Evolutionary conservation across 2,329 filamentous ascomycete genomes (phyloP).

Genomic region (Pestalotiopsis sp.): DNA sequence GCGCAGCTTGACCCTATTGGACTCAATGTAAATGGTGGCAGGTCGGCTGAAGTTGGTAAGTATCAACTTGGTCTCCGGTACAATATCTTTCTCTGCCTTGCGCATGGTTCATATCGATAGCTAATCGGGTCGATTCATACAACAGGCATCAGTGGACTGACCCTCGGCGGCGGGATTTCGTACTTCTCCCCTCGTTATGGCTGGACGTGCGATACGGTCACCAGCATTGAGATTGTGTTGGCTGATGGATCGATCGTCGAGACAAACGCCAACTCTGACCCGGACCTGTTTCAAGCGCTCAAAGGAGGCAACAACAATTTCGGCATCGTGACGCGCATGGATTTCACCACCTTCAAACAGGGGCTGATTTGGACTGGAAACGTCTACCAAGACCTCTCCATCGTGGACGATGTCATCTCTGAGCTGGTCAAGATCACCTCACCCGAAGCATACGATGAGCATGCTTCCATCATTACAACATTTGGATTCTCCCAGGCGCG

Average conservation of each 20-base stretch:
- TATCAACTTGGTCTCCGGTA: slow-evolving; percentile 11
- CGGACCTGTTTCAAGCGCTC: slow-evolving; percentile 15
- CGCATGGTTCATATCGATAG: not conserved
- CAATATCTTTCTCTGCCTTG: not conserved
- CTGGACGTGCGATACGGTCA: slow-evolving; percentile 49
- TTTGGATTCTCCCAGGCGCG: not conserved
- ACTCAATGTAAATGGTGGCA: slow-evolving; percentile 21
- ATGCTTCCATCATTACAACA: not conserved
- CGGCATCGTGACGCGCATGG: slow-evolving; percentile 19
- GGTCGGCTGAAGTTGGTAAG: slow-evolving; percentile 25
- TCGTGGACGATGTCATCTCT: not conserved
- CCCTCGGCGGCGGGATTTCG: slow-evolving; percentile 52
- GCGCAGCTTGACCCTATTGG: slow-evolving; percentile 18
- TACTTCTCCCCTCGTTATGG: slow-evolving; percentile 49
- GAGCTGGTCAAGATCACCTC: not conserved
- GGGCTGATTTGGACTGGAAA: not conserved
- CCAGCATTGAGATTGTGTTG: slow-evolving; percentile 50
- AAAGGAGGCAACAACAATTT: slow-evolving; percentile 21
- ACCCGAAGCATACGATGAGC: not conserved
- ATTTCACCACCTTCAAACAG: slow-evolving; percentile 4
- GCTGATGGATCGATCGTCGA: slow-evolving; percentile 36
- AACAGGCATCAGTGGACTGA: slow-evolving; percentile 41
- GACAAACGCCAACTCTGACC: not conserved
- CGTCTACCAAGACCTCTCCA: no score
- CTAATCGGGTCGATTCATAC: not conserved